Base-by-base conservation (phyloP, 306 rosid genomes). In the Vigna hirtella region DNA sequence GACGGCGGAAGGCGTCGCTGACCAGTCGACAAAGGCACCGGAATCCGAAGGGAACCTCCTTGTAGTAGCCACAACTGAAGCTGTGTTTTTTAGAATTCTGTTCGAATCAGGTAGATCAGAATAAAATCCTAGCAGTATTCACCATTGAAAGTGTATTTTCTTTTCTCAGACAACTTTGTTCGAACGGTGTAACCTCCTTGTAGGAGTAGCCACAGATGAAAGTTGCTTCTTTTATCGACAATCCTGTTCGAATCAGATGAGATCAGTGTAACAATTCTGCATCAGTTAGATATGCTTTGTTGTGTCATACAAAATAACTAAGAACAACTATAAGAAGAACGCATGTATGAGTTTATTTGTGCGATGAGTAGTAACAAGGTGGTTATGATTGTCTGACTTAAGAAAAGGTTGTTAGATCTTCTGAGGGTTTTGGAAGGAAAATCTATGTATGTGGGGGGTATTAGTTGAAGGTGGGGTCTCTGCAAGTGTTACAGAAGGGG, bases 61-160 rank as follows among this genome's bases (percentile, higher is more conserved):
- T 86, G 97, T 88, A 86, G 98, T 94, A 92, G 98, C 98, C 98
- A 95, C 97, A 91, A 89, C 97, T 91, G 87, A 62, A 38, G 45
- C n/a, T 80, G 28, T 47, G 4, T 1, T 47, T 12, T 13, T 26
- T 22, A 26, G 18, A 26, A 58, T 26, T 4, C 2, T 12, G 16
- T 11, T 47, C 24, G 3, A 51, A 70, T 9, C 1, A 64, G 6
- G 4, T 2, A 42, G 47, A 42, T 42, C 13, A 42, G 47, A 9
- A 11, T 42, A 42, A 9, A 12, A 42, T 42, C 3, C 13, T 9
- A 9, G 13, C 9, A 42, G 47, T 42, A 42, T 8, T 9, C 47
- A 42, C 13, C 47, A 42, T 42, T 42, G 15, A 45, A 45, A 43
- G 48, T 43, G 13, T 10, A 11, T 2, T 43, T 43, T 43, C 9